Evolutionary conservation across 495 filamentous ascomycete genomes (phyloP), one percentile per base, ranked within the genome.

Genomic region (Aspergillus saccharolyticus): DNA sequence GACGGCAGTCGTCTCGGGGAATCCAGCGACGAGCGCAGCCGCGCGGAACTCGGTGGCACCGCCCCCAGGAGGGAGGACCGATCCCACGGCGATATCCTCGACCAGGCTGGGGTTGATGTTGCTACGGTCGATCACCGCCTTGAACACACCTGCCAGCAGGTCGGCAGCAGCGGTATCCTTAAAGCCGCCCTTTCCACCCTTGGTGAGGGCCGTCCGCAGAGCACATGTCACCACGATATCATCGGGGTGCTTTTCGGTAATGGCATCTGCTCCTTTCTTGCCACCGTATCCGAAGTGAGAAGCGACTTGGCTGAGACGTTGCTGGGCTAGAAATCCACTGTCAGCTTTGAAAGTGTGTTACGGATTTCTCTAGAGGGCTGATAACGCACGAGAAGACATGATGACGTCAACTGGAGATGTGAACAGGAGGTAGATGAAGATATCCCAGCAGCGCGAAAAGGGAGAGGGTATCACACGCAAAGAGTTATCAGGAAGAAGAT

Each of bases 21-120:
- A 90, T 28, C 94, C 95, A 53, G 94, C 94, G 10, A 92, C 90
- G 17, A 98, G 81, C 28, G 89, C 85, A 16, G 95, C 93, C 57
- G 91, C 94, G 62, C 94, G 85, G 84, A 93, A 96, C 77, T 97
- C 94, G 43, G 94, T 98, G 20, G 95, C 94, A 61, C 94, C 94
- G 57, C 90, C 94, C 60, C 94, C 94, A 17, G 94, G 93, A 5
- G 93, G 82, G 24, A 98, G 85, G 18, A 98, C 94, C 52, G 84
- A 86, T 63, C 94, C 94, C 57, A 98, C 95, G 46, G 88, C 86
- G 58, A 98, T 86, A 68, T 98, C 94, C 73, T 97, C 89, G 30
- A 98, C 89, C 16, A 89, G 77, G 28, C 71, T 72, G 3, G 94
- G 91, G 74, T 96, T 83, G 72, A 98, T 91, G 33, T 84, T 82